Evolutionary conservation across 176 grass and related monocot genomes (phyloP), one percentile per base, ranked within the genome.

Genomic region (Cenchrus purpureus): DNA sequence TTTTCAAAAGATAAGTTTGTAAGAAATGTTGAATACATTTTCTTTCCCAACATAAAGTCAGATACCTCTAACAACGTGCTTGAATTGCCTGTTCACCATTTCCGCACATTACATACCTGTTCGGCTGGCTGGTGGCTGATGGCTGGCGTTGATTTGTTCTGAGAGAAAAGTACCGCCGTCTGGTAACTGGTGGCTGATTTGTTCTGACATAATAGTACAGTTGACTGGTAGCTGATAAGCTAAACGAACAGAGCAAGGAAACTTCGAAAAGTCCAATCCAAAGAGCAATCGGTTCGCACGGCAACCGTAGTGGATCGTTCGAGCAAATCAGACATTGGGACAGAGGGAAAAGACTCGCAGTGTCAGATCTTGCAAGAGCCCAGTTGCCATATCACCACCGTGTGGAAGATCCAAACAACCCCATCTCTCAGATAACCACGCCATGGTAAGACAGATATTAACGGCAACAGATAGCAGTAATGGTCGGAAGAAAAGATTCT

Each of bases 401-500:
- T 40, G 37, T 8, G 1, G n/a, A 32, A 13, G 62, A 65, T 65
- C 62, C 62, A 31, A 65, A 65, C 28, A 65, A 25, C 10, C 20
- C 19, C 2, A 2, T 59, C 57, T 63, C 44, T 49, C 45, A 82
- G 46, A 15, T 63, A 68, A 82, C 28, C 54, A 61, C 48, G 57
- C 14, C 8, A n/a, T 83, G 19, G 81, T 51, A 74, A 83, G 71
- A 43, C 11, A 1, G 2, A 9, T 2, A 86, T 51, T 71, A 12
- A 72, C 19, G 40, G 76, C 20, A 7, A 20, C 46, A 14, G 37
- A 37, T 53, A 32, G 49, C n/a, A 62, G 59, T 72, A 42, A 73
- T 73, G 56, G 76, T 73, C 76, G 46, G 77, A 80, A 73, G 17
- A 78, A 70, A 67, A 87, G 85, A 87, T 87, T 67, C 60, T 12